A percentile compares a stretch with the other conserved stretches of the same genome.
Conservation (phyloP, 139 green algal genomes). For the Protoeuglena noctilucae region DNA sequence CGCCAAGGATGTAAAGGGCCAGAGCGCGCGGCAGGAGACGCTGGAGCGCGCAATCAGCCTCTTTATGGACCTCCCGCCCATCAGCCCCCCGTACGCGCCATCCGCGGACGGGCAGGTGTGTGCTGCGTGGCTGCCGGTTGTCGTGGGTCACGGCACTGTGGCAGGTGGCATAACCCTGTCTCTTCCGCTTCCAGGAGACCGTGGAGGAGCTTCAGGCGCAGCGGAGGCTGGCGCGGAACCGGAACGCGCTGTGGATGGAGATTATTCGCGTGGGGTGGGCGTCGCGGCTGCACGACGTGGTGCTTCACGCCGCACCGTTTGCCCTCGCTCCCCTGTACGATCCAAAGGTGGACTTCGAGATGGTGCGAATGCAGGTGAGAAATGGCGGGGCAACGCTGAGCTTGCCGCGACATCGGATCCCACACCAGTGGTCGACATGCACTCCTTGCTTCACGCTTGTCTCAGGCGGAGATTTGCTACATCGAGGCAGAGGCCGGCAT, state of each 20-base stretch:
- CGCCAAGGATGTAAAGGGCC: conserved; percentile 21
- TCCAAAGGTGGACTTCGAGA: conserved; percentile 22
- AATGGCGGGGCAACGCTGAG: conserved; percentile 5
- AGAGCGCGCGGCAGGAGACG: background rate
- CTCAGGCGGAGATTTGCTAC: conserved; percentile 15
- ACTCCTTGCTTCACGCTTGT: background rate
- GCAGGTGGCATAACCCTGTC: no score
- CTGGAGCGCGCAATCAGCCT: background rate
- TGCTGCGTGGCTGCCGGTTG: background rate
- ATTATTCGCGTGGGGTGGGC: background rate
- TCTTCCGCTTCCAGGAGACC: no score
- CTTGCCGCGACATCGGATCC: background rate
- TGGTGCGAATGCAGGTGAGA: conserved; percentile 12
- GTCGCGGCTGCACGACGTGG: conserved; percentile 16
- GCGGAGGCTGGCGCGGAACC: no score
- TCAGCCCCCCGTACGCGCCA: no score
- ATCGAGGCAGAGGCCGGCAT: conserved; percentile 28
- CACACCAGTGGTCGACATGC: background rate
- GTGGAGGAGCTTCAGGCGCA: no score
- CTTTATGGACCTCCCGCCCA: background rate
- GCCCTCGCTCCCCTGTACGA: conserved; percentile 10
- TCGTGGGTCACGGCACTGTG: no score
- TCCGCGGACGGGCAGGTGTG: background rate
- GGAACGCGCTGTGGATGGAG: no score
- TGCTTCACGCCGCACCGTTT: conserved; percentile 20